Evolutionary conservation across 306 rosid genomes (phyloP).

Genomic region (Senna siamea): DNA sequence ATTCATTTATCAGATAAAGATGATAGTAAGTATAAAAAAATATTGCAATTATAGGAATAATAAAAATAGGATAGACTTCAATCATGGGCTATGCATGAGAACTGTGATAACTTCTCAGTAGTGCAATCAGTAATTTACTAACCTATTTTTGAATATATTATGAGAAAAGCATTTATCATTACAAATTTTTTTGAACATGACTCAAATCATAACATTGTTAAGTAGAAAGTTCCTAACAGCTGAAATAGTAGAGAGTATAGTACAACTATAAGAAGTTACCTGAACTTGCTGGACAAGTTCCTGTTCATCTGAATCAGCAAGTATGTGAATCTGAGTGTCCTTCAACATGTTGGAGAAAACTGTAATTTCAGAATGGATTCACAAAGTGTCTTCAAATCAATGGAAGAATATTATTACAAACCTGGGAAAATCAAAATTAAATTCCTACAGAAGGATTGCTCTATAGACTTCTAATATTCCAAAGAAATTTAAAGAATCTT

Average conservation of each 20-base stretch:
- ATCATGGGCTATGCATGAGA: not conserved
- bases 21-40: not conserved
- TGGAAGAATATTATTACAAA: conserved; percentile 14
- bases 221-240: not conserved
- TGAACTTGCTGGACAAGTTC: conserved; percentile 95
- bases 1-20: conserved; percentile 31
- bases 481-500: conserved; percentile 46
- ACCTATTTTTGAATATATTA: conserved; percentile 9
- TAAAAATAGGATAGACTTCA: not conserved
- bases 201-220: not conserved
- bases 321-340: conserved; percentile 85
- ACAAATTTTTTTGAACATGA: not conserved
- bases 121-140: conserved; percentile 8
- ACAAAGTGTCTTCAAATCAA: conserved; percentile 60
- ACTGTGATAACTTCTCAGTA: conserved; percentile 8
- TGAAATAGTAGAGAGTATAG: not conserved
- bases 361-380: conserved; percentile 61
- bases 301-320: conserved; percentile 96
- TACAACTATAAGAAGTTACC: conserved; percentile 49
- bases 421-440: conserved; percentile 31
- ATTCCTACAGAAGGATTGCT: conserved; percentile 19
- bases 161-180: not conserved
- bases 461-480: conserved; percentile 10
- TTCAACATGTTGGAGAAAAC: conserved; percentile 98
- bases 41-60: too few relatives aligned